Conservation (phyloP, 345 rosid species). For the Excoecaria cochinchinensis region DNA sequence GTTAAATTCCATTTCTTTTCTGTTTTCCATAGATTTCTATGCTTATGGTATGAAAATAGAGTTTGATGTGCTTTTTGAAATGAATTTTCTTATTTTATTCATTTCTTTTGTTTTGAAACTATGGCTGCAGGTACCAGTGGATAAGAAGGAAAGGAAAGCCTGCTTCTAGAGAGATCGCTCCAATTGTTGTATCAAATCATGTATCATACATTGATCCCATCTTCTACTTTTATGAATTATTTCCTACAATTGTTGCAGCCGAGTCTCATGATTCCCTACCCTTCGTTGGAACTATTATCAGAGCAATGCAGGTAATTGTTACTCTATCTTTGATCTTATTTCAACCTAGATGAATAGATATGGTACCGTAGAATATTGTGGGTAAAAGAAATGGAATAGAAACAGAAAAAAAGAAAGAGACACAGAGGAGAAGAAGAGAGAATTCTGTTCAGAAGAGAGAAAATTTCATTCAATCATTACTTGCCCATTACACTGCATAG, state of each 20-base stretch:
- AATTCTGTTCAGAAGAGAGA: too few species aligned
- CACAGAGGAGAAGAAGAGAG: too few species aligned
- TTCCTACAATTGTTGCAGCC: constrained; percentile 89
- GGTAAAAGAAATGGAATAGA: too few species aligned
- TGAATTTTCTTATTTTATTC: not conserved
- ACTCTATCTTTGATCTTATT: not conserved
- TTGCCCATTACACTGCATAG: too few species aligned
- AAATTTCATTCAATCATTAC: too few species aligned
- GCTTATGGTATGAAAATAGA: not conserved
- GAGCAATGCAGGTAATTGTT: constrained; percentile 87
- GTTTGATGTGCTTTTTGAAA: not conserved
- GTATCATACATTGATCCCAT: constrained; percentile 91
- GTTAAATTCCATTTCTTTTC: not conserved
- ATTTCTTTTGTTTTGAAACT: not conserved
- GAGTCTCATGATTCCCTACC: constrained; percentile 94
- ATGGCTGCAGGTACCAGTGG: constrained; percentile 81
- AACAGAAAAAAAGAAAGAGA: too few species aligned
- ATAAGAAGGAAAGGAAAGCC: constrained; percentile 87
- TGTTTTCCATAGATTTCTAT: not conserved
- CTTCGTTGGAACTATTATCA: constrained; percentile 90
- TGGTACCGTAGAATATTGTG: too few species aligned
- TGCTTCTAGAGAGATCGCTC: constrained; percentile 81
- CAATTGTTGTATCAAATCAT: constrained; percentile 90
- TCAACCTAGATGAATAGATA: not conserved
- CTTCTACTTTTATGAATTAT: constrained; percentile 86